Percentiles rank a stretch among this genome's conserved stretches.
Evolutionary conservation across 2,329 filamentous ascomycete genomes (phyloP).

Genomic region (Colletotrichum liriopes): DNA sequence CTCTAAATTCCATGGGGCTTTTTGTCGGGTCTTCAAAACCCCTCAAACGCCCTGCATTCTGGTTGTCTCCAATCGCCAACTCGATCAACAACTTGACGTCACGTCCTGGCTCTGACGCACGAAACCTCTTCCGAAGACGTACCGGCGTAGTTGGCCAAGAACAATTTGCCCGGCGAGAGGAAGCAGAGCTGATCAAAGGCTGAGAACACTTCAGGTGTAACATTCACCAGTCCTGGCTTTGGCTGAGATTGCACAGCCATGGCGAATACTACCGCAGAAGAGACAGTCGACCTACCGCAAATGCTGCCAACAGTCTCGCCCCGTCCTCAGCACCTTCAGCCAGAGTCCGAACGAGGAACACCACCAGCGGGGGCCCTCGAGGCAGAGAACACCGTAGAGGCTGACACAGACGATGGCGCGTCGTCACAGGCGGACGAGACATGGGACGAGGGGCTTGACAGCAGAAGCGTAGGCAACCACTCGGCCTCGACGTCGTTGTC

Average conservation of each 20-base stretch:
- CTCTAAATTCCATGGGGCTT: neutral
- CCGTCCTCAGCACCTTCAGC: neutral
- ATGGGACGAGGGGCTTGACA: constrained; percentile 30
- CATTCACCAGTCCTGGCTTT: neutral
- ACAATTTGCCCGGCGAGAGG: neutral
- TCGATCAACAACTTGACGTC: too few relatives aligned
- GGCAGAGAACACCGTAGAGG: constrained; percentile 33
- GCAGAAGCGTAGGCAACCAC: constrained; percentile 4
- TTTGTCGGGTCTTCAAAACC: neutral
- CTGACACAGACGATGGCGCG: constrained; percentile 28
- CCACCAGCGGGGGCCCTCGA: neutral
- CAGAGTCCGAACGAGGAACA: neutral
- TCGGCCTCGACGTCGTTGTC: constrained; percentile 39
- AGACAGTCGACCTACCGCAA: neutral
- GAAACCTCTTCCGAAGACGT: neutral
- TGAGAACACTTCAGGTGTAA: too few relatives aligned
- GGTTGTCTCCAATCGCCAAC: neutral
- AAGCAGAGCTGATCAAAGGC: too few relatives aligned
- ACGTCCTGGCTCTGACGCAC: neutral
- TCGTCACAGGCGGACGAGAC: constrained; percentile 9
- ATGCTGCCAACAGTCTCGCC: neutral
- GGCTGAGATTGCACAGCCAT: neutral
- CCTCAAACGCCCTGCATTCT: neutral
- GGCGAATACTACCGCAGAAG: constrained; percentile 2
- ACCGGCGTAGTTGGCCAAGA: too few relatives aligned